These are phyloP conservation scores for Eutypella sp. DNA, from an alignment of 2,329 filamentous ascomycete species.

Conservation along the genomic window DNA sequence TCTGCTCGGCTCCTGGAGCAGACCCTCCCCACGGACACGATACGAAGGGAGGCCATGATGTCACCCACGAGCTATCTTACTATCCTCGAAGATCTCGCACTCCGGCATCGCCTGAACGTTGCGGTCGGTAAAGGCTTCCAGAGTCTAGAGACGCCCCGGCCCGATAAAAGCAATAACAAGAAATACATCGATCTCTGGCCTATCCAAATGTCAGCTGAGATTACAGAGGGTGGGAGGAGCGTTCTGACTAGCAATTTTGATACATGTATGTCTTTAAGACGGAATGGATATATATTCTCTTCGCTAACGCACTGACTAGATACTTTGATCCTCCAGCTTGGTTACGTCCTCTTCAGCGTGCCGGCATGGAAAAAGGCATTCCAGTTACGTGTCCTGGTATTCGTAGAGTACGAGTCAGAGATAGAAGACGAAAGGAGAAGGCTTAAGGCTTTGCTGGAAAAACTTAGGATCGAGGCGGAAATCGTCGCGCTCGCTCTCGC, in stretches of 20 bases:
- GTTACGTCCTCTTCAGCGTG: constrained; percentile 78
- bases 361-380: constrained; percentile 74
- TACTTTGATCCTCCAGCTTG: constrained; percentile 78
- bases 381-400: constrained; percentile 71
- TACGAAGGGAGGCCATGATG: constrained; percentile 63
- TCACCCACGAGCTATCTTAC: constrained; percentile 72
- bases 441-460: constrained; percentile 70
- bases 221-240: constrained; percentile 60
- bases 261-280: constrained; percentile 58
- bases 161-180: constrained; percentile 55
- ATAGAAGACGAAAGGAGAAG: constrained; percentile 72
- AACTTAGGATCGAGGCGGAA: constrained; percentile 74
- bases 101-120: constrained; percentile 76
- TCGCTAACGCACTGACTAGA: constrained; percentile 34
- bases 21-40: constrained; percentile 63
- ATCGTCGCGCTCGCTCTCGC: constrained; percentile 79
- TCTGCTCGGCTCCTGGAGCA: constrained; percentile 52
- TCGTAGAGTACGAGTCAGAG: constrained; percentile 84
- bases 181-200: constrained; percentile 87
- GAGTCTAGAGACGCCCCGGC: constrained; percentile 64
- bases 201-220: constrained; percentile 87
- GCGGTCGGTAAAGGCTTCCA: constrained; percentile 80
- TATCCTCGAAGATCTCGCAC: constrained; percentile 74
- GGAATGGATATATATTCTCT: neutral
- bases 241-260: constrained; percentile 86